These are phyloP conservation scores for Cinnamomum micranthum DNA, from an alignment of 164 flowering plant genomes.

Conservation along the genomic window DNA sequence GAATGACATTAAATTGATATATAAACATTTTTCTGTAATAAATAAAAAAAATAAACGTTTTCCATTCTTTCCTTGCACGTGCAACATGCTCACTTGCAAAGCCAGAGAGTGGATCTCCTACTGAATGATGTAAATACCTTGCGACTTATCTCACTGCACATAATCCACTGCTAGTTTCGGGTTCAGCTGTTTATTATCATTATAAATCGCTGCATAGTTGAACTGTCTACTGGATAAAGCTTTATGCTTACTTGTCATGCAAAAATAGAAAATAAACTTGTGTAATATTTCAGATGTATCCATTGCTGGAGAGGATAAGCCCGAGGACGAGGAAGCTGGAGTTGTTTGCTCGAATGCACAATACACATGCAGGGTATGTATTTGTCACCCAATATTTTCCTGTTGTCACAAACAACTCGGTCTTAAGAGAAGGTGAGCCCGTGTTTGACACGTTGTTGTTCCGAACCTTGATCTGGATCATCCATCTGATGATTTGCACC, in stretches of 20 bases:
- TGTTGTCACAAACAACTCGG: not conserved
- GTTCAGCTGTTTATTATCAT: too few relatives aligned
- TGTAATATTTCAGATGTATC: slow-evolving; percentile 73
- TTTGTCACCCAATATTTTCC: not conserved
- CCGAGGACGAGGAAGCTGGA: slow-evolving; percentile 97
- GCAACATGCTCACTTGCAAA: too few relatives aligned
- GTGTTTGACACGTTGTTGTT: not conserved
- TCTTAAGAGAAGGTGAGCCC: not conserved
- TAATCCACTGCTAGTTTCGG: too few relatives aligned
- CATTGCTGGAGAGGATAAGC: slow-evolving; percentile 96
- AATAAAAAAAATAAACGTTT: too few relatives aligned
- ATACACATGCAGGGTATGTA: slow-evolving; percentile 92
- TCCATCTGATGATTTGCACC: not conserved
- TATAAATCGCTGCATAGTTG: too few relatives aligned
- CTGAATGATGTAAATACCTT: too few relatives aligned
- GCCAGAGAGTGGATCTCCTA: too few relatives aligned
- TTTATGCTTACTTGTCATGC: not conserved
- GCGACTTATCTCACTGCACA: too few relatives aligned
- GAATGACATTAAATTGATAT: too few relatives aligned
- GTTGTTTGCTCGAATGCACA: slow-evolving; percentile 98
- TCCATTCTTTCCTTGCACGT: too few relatives aligned
- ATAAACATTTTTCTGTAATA: too few relatives aligned
- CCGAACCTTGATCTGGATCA: not conserved
- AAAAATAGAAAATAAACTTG: not conserved
- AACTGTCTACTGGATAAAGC: too few relatives aligned